phyloP scores from a whole-genome alignment of 2,329 filamentous ascomycete species.

The Phyllosticta citriasiana region DNA sequence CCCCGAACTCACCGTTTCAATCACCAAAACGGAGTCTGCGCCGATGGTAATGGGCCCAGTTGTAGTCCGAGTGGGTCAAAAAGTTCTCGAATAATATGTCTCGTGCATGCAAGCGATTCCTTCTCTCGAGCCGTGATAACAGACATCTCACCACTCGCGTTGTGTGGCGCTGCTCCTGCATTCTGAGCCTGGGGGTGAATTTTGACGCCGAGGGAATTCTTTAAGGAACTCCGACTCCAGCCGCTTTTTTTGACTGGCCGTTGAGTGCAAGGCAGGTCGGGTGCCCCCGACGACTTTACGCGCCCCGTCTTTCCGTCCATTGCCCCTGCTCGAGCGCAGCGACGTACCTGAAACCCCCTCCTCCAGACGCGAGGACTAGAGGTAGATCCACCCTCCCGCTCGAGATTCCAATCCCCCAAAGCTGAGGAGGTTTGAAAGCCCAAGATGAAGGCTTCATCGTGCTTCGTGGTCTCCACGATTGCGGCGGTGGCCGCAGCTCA shows the following conservation, averaged over 20 bases:
- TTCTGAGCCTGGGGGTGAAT: neutral
- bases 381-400: neutral
- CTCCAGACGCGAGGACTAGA: neutral
- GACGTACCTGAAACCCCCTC: neutral
- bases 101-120: neutral
- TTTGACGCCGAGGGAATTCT: neutral
- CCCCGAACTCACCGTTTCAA: neutral
- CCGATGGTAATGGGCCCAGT: neutral
- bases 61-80: neutral
- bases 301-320: neutral
- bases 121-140: neutral
- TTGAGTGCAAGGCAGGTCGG: neutral
- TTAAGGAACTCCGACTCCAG: neutral
- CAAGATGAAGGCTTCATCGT: neutral
- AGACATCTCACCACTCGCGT: neutral
- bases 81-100: neutral
- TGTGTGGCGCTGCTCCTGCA: neutral
- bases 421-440: neutral
- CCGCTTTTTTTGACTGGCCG: neutral
- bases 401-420: neutral
- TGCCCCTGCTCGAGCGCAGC: neutral
- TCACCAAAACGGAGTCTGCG: neutral
- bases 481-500: neutral
- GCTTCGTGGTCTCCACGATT: neutral
- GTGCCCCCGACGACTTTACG: neutral